Evolutionary conservation across 2,329 filamentous ascomycete genomes (phyloP).

Genomic region (Penicillium digitatum): DNA sequence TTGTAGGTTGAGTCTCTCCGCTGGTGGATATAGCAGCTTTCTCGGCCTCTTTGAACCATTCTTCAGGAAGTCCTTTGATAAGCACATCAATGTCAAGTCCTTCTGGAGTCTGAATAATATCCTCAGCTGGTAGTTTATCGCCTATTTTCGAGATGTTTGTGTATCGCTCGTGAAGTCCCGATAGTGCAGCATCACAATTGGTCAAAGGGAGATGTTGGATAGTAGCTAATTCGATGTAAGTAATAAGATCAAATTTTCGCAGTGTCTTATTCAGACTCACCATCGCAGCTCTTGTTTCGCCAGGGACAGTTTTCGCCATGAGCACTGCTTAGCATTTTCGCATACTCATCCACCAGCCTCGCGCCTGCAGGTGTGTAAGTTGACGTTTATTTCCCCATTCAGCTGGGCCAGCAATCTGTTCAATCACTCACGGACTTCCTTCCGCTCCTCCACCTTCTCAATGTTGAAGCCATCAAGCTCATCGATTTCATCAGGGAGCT

Average conservation of each 20-base stretch:
- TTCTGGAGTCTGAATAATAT: constrained; percentile 32
- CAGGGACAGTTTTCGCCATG: constrained; percentile 82
- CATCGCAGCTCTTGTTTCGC: constrained; percentile 82
- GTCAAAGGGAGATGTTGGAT: constrained; percentile 64
- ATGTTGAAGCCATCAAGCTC: constrained; percentile 46
- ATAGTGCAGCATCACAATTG: constrained; percentile 57
- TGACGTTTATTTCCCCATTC: background rate
- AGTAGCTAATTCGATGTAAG: constrained; percentile 46
- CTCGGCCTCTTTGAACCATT: constrained; percentile 19
- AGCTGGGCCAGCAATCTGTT: too few species aligned
- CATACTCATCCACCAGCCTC: constrained; percentile 72
- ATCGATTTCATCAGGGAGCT: constrained; percentile 64
- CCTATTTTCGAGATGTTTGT: constrained; percentile 47
- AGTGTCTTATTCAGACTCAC: constrained; percentile 42
- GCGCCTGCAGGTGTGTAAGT: constrained; percentile 42
- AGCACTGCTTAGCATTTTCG: constrained; percentile 65
- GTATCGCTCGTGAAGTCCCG: constrained; percentile 61
- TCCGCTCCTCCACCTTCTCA: constrained; percentile 42
- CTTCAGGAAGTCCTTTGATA: constrained; percentile 28
- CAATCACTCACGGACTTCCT: constrained; percentile 41
- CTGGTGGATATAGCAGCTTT: background rate
- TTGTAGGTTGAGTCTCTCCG: background rate
- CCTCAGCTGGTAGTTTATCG: constrained; percentile 35
- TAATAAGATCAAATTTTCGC: constrained; percentile 5
- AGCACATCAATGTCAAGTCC: constrained; percentile 32